Base-by-base conservation (phyloP, 139 green algal genomes). In the Medakamo hakoo region DNA sequence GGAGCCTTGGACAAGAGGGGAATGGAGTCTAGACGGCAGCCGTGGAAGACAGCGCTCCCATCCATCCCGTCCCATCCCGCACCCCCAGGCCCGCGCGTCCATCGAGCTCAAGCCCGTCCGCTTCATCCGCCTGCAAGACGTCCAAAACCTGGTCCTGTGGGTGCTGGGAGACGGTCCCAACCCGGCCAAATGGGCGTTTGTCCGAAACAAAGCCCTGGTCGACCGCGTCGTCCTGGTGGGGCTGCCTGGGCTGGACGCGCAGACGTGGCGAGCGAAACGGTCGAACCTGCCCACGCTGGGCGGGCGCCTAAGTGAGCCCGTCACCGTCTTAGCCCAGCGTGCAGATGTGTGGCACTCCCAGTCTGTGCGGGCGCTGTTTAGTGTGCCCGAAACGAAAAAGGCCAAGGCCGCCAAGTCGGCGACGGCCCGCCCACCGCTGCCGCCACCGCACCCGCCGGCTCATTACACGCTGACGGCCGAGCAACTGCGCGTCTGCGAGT, bases 141-240 rank as follows among this genome's bases (percentile, higher is more conserved):
- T 80, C 25, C 75, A 82, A 57, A 65, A 66, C 24, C 65, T 87
- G 58, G 19, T 87, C 29, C 67, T 81, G 28, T 87, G 81, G 81
- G 66, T 84, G 58, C 66, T 85, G n/a, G 78, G 60, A 0, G 72
- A 85, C 23, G 74, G 67, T 20, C 24, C 49, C 24, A 78, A 68
- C 27, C 74, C 79, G 20, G n/a, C n/a, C n/a, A 62, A 55, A 3
- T 87, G 81, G 81, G 73, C 63, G 26, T 84, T 83, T 49, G 30
- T 84, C 49, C 9, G 16, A 52, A 82, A 88, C 72, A 83, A 82
- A 61, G 71, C 76, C 0, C 73, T 90, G 55, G 62, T 90, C 25
- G 31, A 62, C 30, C 66, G 73, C 4, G 73, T 85, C 49, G 64
- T 83, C 55, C 58, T 90, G 65, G 59, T 90, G 61, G 64, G 75